These are phyloP conservation scores for Euphorbia schlechtendalii DNA, from an alignment of 441 rosid genomes.

Conservation along the genomic window DNA sequence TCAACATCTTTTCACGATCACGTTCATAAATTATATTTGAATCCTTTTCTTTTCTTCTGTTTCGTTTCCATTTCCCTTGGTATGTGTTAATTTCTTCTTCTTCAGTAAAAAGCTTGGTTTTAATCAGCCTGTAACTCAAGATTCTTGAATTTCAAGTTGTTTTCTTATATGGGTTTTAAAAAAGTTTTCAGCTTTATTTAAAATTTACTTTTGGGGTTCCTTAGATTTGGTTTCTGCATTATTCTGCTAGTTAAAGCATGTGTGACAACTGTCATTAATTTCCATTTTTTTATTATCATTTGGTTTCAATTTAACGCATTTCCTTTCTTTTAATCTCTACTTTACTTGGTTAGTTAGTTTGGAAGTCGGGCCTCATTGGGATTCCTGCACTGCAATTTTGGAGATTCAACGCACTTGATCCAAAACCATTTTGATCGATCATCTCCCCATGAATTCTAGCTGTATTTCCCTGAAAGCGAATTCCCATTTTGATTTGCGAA, in stretches of 20 bases:
- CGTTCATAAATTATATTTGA: too few relatives aligned
- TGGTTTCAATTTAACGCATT: neutral
- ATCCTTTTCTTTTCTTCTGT: too few relatives aligned
- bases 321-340: slow-evolving; percentile 22
- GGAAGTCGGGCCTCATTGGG: slow-evolving; percentile 15
- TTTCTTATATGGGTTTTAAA: slow-evolving; percentile 19
- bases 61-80: too few relatives aligned
- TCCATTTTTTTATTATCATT: slow-evolving; percentile 6
- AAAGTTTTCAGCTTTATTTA: slow-evolving; percentile 10
- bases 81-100: too few relatives aligned
- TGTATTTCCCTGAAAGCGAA: slow-evolving; percentile 32
- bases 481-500: slow-evolving; percentile 21
- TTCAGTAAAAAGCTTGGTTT: slow-evolving; percentile 2
- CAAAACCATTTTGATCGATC: slow-evolving; percentile 11
- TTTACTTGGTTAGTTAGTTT: slow-evolving; percentile 34
- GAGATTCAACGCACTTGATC: slow-evolving; percentile 12
- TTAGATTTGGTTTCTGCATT: slow-evolving; percentile 15
- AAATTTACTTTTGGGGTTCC: slow-evolving; percentile 21
- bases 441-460: slow-evolving; percentile 48
- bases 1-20: slow-evolving; percentile 13
- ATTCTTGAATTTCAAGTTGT: slow-evolving; percentile 11
- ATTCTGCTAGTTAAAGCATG: slow-evolving; percentile 13
- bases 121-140: slow-evolving; percentile 9
- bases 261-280: slow-evolving; percentile 25
- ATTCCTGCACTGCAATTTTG: slow-evolving; percentile 19